Conservation (phyloP, 495 filamentous ascomycete genomes). For the Podospora bellae-mahoneyi region DNA sequence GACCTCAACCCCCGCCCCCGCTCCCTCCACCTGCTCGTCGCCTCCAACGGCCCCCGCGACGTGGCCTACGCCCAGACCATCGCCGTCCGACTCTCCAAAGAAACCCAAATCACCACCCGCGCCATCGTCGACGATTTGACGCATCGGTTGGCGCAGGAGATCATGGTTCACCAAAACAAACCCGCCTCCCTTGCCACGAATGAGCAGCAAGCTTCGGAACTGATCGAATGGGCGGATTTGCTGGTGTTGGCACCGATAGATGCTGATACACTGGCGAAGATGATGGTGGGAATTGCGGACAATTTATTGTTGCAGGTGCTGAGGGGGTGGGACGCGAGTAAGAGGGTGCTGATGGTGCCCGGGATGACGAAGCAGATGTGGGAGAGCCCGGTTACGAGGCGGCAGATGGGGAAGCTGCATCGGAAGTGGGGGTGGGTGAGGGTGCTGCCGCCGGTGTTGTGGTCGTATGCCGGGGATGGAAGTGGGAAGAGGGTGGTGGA, state of each 20-base stretch:
- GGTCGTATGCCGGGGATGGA: conserved; percentile 58
- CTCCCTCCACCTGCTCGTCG: conserved; percentile 50
- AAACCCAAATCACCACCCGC: conserved; percentile 51
- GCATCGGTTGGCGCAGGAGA: conserved; percentile 49
- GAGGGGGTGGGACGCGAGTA: conserved; percentile 77
- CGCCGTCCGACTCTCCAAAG: conserved; percentile 53
- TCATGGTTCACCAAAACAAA: conserved; percentile 48
- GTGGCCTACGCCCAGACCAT: conserved; percentile 52
- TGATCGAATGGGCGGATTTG: conserved; percentile 84
- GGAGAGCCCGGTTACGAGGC: conserved; percentile 79
- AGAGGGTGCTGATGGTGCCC: conserved; percentile 76
- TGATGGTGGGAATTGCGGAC: conserved; percentile 75
- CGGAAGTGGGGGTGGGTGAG: conserved; percentile 80
- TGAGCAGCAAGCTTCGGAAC: conserved; percentile 60
- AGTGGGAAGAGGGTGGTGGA: conserved; percentile 48
- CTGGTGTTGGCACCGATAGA: conserved; percentile 80
- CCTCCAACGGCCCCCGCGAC: conserved; percentile 50
- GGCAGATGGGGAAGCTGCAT: conserved; percentile 74
- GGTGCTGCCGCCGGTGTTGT: conserved; percentile 67
- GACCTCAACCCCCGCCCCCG: conserved; percentile 42
- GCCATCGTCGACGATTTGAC: conserved; percentile 54
- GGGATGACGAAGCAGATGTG: conserved; percentile 81
- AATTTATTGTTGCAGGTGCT: conserved; percentile 70
- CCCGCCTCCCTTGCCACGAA: conserved; percentile 18
- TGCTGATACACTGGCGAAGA: conserved; percentile 73